Base-by-base conservation (phyloP, 768 basidiomycete species). In the Gloeostereum incarnatum region DNA sequence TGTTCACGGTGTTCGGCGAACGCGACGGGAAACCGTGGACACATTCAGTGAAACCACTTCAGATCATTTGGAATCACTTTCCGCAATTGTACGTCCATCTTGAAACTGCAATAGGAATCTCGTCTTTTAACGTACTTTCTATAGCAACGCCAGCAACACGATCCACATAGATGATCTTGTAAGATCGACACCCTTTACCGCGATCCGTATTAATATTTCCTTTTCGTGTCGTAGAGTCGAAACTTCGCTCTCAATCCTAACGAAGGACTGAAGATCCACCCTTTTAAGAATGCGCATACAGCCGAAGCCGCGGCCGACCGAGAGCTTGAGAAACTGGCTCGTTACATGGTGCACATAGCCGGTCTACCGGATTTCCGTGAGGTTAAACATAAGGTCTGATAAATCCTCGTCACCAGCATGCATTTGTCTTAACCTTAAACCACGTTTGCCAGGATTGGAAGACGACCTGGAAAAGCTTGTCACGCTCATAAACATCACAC, bases 151-250 rank as follows among this genome's bases (percentile, higher is more conserved):
- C 4, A 65, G 57, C 34, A 86, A 91, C 54, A 91, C 89, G 0
- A 78, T 94, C 27, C 89, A 93, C 49, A 69, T 94, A 19, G 91
- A 94, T 54, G 89, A 92, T 55, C 66, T 94, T 33, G 78, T 80
- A 44, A 42, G 69, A 53, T 9, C 2, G 20, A 14, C 19, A n/a
- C 29, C 21, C 13, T 30, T 38, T 25, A n/a, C n/a, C 18, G 13
- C 33, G 6, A 20, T 33, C 18, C 19, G 9, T 9, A 26, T 39
- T 21, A 13, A 31, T 45, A 8, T 34, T 47, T 24, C 39, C 30
- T 34, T 31, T 31, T 24, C 31, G 13, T 7, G 39, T 26, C 35
- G 6, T 44, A 84, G 73, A 75, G 79, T 41, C 75, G 88, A 11
- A 92, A 91, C 53, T 92, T 92, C 58, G 90, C 89, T 3, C 63